Conservation (phyloP, 305 asterid species). For the Fraxinus velutina region DNA sequence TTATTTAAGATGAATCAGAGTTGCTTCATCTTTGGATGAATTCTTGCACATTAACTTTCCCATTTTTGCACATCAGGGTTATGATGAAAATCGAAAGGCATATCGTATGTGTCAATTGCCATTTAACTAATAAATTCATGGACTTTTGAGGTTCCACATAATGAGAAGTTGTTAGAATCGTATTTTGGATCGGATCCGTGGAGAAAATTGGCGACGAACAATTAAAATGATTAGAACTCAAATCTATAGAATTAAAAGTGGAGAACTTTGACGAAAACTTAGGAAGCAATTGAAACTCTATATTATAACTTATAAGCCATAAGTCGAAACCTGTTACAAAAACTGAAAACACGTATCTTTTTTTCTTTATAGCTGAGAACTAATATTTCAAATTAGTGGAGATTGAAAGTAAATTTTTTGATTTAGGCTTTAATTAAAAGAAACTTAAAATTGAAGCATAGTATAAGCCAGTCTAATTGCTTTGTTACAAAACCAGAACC, state of each 20-base stretch:
- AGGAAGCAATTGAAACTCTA: neutral
- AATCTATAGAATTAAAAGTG: no score
- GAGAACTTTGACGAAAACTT: neutral
- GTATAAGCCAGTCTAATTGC: neutral
- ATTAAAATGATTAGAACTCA: no score
- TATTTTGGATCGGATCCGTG: neutral
- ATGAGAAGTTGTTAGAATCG: no score
- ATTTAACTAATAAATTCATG: neutral
- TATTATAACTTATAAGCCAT: neutral
- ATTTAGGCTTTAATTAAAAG: no score
- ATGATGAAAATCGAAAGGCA: neutral
- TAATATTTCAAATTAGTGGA: no score
- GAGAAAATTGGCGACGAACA: neutral
- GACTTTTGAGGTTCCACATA: neutral
- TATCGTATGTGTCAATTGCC: neutral
- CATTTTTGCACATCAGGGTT: neutral
- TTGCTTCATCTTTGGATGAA: constrained; percentile 6
- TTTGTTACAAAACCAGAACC: neutral
- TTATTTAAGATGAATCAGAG: constrained; percentile 5
- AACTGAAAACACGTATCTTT: no score
- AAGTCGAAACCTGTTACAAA: no score
- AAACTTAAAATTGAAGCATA: no score
- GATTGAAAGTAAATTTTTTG: no score
- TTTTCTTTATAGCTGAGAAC: no score
- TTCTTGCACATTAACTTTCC: neutral